Evolutionary conservation across 2,329 filamentous ascomycete species (phyloP), one percentile per base, ranked within the genome.

Genomic region (Myriosclerotinia duriaeana): DNA sequence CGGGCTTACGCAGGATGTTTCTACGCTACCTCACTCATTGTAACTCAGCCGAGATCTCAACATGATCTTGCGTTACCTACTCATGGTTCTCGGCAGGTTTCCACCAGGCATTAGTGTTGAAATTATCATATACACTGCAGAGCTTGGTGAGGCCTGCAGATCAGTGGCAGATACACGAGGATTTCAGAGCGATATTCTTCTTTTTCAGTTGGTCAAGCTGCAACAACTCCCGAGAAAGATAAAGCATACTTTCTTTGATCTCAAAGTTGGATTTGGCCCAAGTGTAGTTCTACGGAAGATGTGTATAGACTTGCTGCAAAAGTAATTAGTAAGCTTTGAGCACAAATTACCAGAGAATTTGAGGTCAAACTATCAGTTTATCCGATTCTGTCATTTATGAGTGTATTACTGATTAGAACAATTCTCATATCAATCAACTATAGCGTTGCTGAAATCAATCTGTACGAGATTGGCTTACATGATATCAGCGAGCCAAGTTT

Each of bases 111-210:
- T 30, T 54, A 54, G 53, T 34, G 34, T 54, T 1, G 53, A 54
- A n/a, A 54, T 30, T 14, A 54, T 38, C 9, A 38, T 30, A 3
- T 54, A 38, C 20, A 54, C 53, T 38, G 53, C n/a, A 20, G 30
- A 54, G 9, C 53, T 54, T 20, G 53, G 36, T 20, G 52, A 68
- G n/a, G 44, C 58, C 17, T 69, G 67, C 30, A 59, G 48, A 56
- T 59, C 48, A 6, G 38, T 68, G 2, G 46, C 58, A 3, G 42
- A 70, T 22, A 40, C 67, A 38, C 69, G 64, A 64, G 72, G 72
- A 68, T 71, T 71, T 5, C 68, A 72, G 38, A 72, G 69, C 15
- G 73, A 74, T 60, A 20, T 64, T 5, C 53, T 74, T n/a, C 70
- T 74, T 50, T 68, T 69, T 53, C 72, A 70, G 20, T 34, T 73